Conservation (phyloP, 1,284 basidiomycete genomes). For the Ganoderma multipileum region DNA sequence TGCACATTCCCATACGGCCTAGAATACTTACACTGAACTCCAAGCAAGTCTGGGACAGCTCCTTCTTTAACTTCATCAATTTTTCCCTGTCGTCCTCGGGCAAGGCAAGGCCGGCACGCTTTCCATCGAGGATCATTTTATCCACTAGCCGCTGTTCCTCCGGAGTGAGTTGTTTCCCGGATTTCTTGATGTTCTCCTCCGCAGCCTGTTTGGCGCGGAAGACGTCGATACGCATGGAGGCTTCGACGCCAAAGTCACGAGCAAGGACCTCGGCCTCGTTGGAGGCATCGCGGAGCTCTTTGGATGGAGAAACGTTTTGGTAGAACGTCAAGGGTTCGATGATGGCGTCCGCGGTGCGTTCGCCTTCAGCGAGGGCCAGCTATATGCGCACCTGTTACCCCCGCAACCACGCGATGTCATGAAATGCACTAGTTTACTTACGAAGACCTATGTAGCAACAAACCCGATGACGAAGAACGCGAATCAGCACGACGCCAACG, state of each 20-base stretch:
- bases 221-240: conserved; percentile 80
- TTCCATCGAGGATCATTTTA: conserved; percentile 80
- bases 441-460: conserved; percentile 61
- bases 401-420: conserved; percentile 8
- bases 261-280: conserved; percentile 73
- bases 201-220: conserved; percentile 75
- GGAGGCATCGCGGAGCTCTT: conserved; percentile 77
- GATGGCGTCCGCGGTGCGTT: conserved; percentile 57
- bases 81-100: conserved; percentile 65
- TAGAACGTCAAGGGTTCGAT: conserved; percentile 76
- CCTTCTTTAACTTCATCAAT: conserved; percentile 68
- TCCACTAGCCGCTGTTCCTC: conserved; percentile 79
- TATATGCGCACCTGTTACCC: conserved; percentile 34
- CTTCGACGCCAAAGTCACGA: conserved; percentile 72
- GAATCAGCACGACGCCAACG: conserved; percentile 11
- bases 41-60: conserved; percentile 72
- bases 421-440: conserved; percentile 44
- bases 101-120: conserved; percentile 76
- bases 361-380: conserved; percentile 63
- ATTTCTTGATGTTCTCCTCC: conserved; percentile 67
- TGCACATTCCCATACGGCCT: not conserved
- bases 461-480: not conserved
- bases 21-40: conserved; percentile 72
- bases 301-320: conserved; percentile 77
- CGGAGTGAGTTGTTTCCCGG: conserved; percentile 59